Evolutionary conservation across 78 protist genomes (phyloP).

Genomic region (Parvularia atlantis): DNA sequence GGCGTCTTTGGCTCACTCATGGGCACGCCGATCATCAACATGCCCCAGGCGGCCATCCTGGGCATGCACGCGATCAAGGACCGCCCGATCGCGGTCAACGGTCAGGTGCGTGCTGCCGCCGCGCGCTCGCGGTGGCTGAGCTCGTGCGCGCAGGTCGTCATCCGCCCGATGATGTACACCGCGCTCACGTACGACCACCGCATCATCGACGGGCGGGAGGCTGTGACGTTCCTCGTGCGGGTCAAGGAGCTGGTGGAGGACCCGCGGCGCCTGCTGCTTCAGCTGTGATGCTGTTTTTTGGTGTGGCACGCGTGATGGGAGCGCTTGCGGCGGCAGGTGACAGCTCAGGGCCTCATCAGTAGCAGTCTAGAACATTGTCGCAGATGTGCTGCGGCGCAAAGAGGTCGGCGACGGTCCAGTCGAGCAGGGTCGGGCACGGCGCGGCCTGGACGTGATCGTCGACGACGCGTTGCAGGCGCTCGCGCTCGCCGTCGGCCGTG

Average conservation of each 20-base stretch:
- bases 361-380: too few species aligned
- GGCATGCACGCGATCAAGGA: slow-evolving; percentile 85
- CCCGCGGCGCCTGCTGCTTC: slow-evolving; percentile 62
- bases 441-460: too few species aligned
- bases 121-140: too few species aligned
- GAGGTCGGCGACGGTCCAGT: too few species aligned
- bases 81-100: slow-evolving; percentile 73
- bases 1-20: slow-evolving; percentile 90
- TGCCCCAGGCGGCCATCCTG: slow-evolving; percentile 88
- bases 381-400: too few species aligned
- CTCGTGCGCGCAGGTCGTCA: slow-evolving; percentile 26
- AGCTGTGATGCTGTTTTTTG: slow-evolving; percentile 21
- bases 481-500: too few species aligned
- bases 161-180: slow-evolving; percentile 90
- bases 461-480: too few species aligned
- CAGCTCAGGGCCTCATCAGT: too few species aligned
- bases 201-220: slow-evolving; percentile 91
- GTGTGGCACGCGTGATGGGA: too few species aligned
- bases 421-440: too few species aligned
- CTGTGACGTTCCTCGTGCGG: slow-evolving; percentile 72
- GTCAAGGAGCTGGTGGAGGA: slow-evolving; percentile 71
- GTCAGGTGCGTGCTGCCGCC: slow-evolving; percentile 21
- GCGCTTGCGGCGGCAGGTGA: too few species aligned
- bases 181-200: slow-evolving; percentile 97
- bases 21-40: slow-evolving; percentile 95